Conservation (phyloP, 495 filamentous ascomycete genomes). For the Niebla homalea region DNA sequence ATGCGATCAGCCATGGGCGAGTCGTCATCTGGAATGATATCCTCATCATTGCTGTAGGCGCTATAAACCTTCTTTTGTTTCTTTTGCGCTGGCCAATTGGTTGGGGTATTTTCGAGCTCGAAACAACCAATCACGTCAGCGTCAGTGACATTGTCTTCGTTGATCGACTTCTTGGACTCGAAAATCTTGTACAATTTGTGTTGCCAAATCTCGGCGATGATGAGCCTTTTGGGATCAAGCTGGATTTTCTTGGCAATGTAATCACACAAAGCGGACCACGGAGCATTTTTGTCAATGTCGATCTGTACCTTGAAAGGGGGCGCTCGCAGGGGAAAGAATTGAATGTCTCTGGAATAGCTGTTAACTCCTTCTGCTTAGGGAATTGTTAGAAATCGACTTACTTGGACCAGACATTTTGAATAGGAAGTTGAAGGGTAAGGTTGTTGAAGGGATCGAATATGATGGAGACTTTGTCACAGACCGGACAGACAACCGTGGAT, state of each 20-base stretch:
- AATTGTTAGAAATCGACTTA: neutral
- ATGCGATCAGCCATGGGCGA: constrained; percentile 55
- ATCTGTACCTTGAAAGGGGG: constrained; percentile 57
- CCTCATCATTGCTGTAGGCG: constrained; percentile 37
- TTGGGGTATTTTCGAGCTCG: constrained; percentile 68
- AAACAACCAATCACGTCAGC: constrained; percentile 59
- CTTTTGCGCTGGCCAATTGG: constrained; percentile 51
- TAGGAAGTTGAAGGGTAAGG: constrained; percentile 76
- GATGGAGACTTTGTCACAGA: constrained; percentile 88
- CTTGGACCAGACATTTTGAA: constrained; percentile 63
- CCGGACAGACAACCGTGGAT: constrained; percentile 84
- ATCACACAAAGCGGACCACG: constrained; percentile 60
- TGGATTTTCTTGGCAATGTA: constrained; percentile 57
- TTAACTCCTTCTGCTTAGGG: neutral
- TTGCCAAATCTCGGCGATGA: constrained; percentile 68
- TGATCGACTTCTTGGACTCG: constrained; percentile 48
- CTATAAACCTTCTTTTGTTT: constrained; percentile 30
- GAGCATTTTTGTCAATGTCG: constrained; percentile 77
- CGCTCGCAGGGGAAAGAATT: constrained; percentile 56
- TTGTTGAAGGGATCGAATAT: constrained; percentile 98
- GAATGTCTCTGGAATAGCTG: constrained; percentile 31
- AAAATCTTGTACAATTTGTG: constrained; percentile 73
- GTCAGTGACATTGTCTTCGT: constrained; percentile 48
- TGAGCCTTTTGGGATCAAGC: constrained; percentile 39
- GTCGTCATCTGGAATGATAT: constrained; percentile 43